Evolutionary conservation across 345 rosid genomes (phyloP), one percentile per base, ranked within the genome.

Genomic region (Fremontodendron californicum): DNA sequence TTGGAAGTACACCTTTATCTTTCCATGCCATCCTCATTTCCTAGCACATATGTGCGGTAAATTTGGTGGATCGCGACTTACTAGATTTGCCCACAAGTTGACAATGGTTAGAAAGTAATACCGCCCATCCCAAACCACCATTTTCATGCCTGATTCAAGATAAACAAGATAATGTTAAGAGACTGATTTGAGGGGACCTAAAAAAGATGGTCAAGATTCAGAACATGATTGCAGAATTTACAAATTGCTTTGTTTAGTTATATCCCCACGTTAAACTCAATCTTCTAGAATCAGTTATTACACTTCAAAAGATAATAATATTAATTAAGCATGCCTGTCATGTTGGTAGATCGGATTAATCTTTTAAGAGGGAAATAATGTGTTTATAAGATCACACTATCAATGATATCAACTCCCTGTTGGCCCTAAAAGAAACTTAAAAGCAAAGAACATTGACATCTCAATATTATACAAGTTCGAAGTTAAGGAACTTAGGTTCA

Each of bases 71-170:
- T 84, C 75, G 0, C 12, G 69, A 73, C 87, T 86, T 49, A 90
- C 81, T 54, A 90, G 77, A 82, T 95, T 90, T 21, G 88, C 91
- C 98, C 99, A 95, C 67, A 95, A 75, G 83, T 95, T 95, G 11
- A 87, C 96, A 19, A 95, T 83, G 0, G 85, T 84, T 73, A 89
- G 78, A 66, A 93, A 88, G 82, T 85, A 93, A 62, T 82, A 87
- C 42, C 80, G 84, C 61, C 83, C 87, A 3, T 87, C 81, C 98
- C 98, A 95, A 39, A 78, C 81, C 58, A 88, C 87, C 68, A 42
- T 84, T 79, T 89, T 70, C 84, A 89, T 81, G 76, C 89, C 98
- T 95, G 86, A 15, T 74, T 46, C 79, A 81, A 18, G 76, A 46
- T 66, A 77, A 63, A 19, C 74, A 75, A 75, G 37, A 57, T 12